Evolutionary conservation across 2,329 filamentous ascomycete genomes (phyloP).

Genomic region (Trichoderma atrobrunneum): DNA sequence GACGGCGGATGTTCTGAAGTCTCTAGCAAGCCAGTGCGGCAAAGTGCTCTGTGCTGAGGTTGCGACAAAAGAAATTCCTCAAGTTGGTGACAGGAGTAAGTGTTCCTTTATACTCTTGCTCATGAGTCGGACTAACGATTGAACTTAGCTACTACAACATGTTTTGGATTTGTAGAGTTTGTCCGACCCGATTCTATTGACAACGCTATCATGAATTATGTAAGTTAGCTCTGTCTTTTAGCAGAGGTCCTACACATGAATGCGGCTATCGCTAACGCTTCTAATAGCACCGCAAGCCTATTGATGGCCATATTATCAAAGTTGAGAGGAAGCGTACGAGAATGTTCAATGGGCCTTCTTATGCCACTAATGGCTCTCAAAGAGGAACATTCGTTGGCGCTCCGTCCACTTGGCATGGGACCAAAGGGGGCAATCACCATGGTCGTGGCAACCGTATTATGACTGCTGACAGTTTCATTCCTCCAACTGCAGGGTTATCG

Average conservation of each 20-base stretch:
- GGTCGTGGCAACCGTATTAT: not conserved
- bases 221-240: conserved; percentile 29
- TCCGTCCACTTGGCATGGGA: conserved; percentile 8
- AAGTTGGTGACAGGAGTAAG: conserved; percentile 22
- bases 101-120: not conserved
- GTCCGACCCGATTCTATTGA: conserved; percentile 37
- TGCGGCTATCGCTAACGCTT: not conserved
- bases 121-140: not conserved
- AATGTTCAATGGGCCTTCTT: conserved; percentile 15
- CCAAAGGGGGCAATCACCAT: not conserved
- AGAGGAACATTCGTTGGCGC: not conserved
- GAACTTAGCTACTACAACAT: conserved; percentile 23
- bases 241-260: not conserved
- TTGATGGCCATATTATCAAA: conserved; percentile 35
- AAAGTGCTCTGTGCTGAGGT: conserved; percentile 32
- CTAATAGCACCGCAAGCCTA: conserved; percentile 32
- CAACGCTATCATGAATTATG: conserved; percentile 35
- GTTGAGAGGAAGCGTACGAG: conserved; percentile 39
- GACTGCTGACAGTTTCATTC: not conserved
- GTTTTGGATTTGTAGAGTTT: conserved; percentile 42
- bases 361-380: not conserved
- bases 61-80: conserved; percentile 25
- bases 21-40: conserved; percentile 40
- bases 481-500: not conserved
- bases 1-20: conserved; percentile 36